A percentile compares a stretch with the other conserved stretches of the same genome.
Conservation (phyloP, 2,329 filamentous ascomycete genomes). For the Neofusicoccum kwambonambiense region DNA sequence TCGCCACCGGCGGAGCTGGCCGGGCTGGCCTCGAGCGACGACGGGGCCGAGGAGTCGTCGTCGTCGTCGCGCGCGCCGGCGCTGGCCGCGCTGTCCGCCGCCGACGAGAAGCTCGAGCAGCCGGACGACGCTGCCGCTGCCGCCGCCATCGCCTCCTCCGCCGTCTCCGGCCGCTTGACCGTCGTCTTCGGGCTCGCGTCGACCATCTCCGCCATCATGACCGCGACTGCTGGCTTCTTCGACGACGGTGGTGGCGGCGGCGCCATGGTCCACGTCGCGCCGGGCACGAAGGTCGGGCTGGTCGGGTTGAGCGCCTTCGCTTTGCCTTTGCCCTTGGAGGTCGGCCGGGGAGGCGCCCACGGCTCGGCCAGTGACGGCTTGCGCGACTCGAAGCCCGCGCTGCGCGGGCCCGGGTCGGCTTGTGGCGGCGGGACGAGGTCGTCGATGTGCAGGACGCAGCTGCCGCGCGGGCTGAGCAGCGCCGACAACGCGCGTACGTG, state of each 20-base stretch:
- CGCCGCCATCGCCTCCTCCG: neutral
- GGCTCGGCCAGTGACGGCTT: neutral
- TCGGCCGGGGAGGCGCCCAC: no score
- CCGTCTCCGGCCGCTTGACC: neutral
- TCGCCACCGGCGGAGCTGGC: neutral
- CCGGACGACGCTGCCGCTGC: neutral
- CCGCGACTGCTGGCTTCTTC: neutral
- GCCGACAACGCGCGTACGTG: neutral
- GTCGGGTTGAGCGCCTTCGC: neutral
- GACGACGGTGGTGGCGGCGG: no score
- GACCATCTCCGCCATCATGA: neutral
- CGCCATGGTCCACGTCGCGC: neutral
- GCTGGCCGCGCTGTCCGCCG: no score
- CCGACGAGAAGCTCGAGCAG: neutral
- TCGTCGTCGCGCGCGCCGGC: no score
- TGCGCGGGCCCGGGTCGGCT: neutral
- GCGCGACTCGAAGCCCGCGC: neutral
- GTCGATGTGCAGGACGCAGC: slow-evolving; percentile 6
- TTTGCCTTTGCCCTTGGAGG: neutral
- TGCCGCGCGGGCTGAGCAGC: neutral
- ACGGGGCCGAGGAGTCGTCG: neutral
- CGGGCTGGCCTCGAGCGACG: neutral
- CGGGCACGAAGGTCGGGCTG: slow-evolving; percentile 2
- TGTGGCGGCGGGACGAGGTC: neutral
- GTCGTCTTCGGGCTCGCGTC: no score